These are phyloP conservation scores for Camelina hispida DNA, from an alignment of 345 rosid species.

Conservation along the genomic window DNA sequence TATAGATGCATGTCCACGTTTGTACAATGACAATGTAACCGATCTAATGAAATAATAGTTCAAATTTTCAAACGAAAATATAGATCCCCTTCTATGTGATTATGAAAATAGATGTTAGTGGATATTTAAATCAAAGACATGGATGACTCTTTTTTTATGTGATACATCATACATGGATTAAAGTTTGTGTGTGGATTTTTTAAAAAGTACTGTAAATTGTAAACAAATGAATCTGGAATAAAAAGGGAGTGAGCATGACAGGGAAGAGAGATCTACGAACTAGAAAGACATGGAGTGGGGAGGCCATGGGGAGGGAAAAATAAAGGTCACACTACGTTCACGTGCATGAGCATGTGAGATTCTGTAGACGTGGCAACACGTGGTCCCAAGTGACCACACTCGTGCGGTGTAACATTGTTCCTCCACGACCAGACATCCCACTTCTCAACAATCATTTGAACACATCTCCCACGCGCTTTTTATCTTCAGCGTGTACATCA, in stretches of 20 bases:
- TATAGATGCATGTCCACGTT: neutral
- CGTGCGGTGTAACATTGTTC: constrained; percentile 50
- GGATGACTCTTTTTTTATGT: neutral
- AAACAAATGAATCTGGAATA: constrained; percentile 7
- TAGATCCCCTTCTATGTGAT: neutral
- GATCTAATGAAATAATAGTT: neutral
- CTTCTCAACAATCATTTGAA: constrained; percentile 46
- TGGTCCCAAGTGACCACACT: constrained; percentile 40
- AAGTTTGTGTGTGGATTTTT: neutral
- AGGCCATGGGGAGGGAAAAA: constrained; percentile 27
- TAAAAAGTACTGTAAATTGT: neutral
- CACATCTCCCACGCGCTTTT: constrained; percentile 35
- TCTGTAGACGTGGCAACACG: constrained; percentile 20
- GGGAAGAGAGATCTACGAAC: constrained; percentile 22
- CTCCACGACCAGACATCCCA: constrained; percentile 42
- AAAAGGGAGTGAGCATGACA: neutral
- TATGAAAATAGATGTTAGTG: neutral
- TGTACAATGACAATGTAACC: neutral
- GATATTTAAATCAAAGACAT: neutral
- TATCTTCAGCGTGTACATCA: constrained; percentile 17
- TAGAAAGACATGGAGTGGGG: constrained; percentile 27
- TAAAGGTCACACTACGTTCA: constrained; percentile 37
- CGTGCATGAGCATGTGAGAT: constrained; percentile 48
- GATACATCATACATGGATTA: too few species aligned
- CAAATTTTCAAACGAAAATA: too few species aligned